These are phyloP conservation scores for Suillus luteus DNA, from an alignment of 768 basidiomycete species.

Conservation along the genomic window DNA sequence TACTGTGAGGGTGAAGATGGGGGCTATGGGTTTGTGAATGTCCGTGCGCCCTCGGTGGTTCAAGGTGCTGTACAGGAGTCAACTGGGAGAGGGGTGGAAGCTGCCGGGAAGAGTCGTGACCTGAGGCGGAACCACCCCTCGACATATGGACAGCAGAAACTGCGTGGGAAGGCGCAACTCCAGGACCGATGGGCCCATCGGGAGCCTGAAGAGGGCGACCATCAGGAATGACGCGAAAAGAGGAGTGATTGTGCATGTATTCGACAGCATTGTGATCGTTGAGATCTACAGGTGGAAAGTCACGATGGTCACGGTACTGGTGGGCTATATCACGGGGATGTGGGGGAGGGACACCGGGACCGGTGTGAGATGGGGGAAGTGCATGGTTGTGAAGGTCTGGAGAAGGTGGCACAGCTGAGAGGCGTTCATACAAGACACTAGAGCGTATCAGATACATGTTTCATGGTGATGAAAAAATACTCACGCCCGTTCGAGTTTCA, in stretches of 20 bases:
- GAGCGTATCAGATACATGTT: constrained; percentile 28
- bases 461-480: constrained; percentile 33
- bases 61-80: constrained; percentile 45
- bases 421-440: constrained; percentile 78
- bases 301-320: constrained; percentile 39
- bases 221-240: constrained; percentile 49
- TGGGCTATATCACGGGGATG: constrained; percentile 29
- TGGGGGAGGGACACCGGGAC: constrained; percentile 39
- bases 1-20: constrained; percentile 43
- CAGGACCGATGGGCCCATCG: constrained; percentile 51
- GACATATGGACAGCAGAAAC: constrained; percentile 43
- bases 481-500: constrained; percentile 88
- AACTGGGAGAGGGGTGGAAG: constrained; percentile 51
- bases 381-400: constrained; percentile 48
- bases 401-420: constrained; percentile 61
- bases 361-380: constrained; percentile 36
- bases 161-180: constrained; percentile 39
- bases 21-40: constrained; percentile 43
- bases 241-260: constrained; percentile 50
- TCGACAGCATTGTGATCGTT: constrained; percentile 53
- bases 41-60: constrained; percentile 34
- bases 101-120: constrained; percentile 48
- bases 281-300: constrained; percentile 40
- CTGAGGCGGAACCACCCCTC: constrained; percentile 42
- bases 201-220: constrained; percentile 50